Evolutionary conservation across 1,284 basidiomycete genomes (phyloP).

Genomic region (Ustilago lituana): DNA sequence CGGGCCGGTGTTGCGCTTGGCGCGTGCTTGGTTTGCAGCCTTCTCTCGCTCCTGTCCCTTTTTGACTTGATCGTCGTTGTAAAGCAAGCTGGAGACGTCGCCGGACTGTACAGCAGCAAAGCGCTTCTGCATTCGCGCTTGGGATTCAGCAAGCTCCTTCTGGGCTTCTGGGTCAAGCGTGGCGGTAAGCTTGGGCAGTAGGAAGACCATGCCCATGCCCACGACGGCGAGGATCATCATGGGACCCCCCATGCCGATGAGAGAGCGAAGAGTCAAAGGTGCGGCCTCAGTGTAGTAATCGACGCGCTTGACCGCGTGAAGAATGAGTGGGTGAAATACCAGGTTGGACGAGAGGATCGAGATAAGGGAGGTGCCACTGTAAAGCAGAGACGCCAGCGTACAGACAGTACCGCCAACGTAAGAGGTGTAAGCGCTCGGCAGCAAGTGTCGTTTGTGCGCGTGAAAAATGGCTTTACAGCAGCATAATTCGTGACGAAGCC

Average conservation of each 20-base stretch:
- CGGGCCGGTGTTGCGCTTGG: constrained; percentile 22
- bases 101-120: constrained; percentile 48
- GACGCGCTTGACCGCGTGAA: constrained; percentile 37
- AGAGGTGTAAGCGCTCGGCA: background rate
- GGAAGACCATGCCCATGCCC: constrained; percentile 42
- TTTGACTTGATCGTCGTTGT: constrained; percentile 34
- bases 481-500: background rate
- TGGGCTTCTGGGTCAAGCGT: constrained; percentile 47
- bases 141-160: constrained; percentile 45
- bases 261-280: constrained; percentile 33
- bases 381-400: background rate
- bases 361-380: constrained; percentile 38
- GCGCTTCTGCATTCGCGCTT: constrained; percentile 48
- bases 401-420: no score
- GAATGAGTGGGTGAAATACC: constrained; percentile 40
- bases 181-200: constrained; percentile 40
- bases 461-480: no score
- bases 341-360: constrained; percentile 31
- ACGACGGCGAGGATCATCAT: constrained; percentile 45
- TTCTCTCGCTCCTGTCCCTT: constrained; percentile 21
- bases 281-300: constrained; percentile 46
- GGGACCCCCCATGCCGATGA: constrained; percentile 45
- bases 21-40: constrained; percentile 11
- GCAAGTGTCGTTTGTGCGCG: no score
- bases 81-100: constrained; percentile 43